Conservation (phyloP, 768 basidiomycete genomes). For the Chalciporus pseudorubinellus region DNA sequence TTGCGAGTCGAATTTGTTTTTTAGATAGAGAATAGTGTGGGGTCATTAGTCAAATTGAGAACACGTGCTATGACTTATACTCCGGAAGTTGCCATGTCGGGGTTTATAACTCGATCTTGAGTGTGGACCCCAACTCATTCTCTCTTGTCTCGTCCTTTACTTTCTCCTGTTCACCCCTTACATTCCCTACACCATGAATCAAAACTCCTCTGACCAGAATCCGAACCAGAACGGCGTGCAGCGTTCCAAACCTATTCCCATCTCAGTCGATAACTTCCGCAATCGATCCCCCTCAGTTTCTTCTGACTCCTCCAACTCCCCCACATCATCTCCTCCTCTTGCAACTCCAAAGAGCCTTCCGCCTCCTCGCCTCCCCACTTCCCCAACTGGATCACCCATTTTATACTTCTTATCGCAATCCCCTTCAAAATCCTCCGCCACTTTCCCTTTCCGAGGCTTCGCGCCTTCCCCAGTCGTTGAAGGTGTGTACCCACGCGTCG, state of each 20-base stretch:
- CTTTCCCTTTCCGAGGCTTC: constrained; percentile 59
- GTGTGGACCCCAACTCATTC: background rate
- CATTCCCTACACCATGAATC: constrained; percentile 16
- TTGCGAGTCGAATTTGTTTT: no score
- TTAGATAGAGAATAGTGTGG: no score
- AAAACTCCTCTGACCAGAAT: constrained; percentile 1
- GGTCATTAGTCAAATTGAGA: constrained; percentile 13
- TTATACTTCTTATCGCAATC: constrained; percentile 65
- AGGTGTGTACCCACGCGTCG: constrained; percentile 41
- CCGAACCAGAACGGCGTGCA: constrained; percentile 33
- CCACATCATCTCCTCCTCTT: constrained; percentile 51
- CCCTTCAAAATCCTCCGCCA: constrained; percentile 49
- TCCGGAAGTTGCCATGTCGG: constrained; percentile 28
- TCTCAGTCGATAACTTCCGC: constrained; percentile 44
- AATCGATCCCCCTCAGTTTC: constrained; percentile 63
- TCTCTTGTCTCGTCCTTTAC: constrained; percentile 1
- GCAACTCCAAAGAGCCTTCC: constrained; percentile 47
- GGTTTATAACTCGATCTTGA: constrained; percentile 22
- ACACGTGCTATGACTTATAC: constrained; percentile 21
- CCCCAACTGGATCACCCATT: constrained; percentile 67
- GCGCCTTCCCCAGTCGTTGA: constrained; percentile 57
- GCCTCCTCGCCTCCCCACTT: constrained; percentile 45
- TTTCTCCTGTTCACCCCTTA: background rate
- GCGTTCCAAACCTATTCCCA: constrained; percentile 67
- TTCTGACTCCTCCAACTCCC: constrained; percentile 54